phyloP scores from a whole-genome alignment of 2,329 filamentous ascomycete species.

The Cladosporium velox region DNA sequence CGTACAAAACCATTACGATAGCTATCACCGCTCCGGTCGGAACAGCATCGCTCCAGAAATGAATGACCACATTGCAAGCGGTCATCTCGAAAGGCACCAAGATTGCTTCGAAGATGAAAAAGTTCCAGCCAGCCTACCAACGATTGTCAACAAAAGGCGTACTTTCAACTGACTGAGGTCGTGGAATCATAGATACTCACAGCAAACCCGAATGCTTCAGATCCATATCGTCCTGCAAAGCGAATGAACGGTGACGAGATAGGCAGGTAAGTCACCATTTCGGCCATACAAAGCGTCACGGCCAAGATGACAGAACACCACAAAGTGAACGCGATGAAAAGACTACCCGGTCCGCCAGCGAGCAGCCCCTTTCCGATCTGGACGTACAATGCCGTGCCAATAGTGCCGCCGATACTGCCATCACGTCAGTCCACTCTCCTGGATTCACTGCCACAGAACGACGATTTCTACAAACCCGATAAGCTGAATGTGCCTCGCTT shows the following conservation, averaged over 20 bases:
- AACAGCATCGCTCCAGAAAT: conserved; percentile 37
- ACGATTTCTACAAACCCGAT: conserved; percentile 38
- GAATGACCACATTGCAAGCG: conserved; percentile 41
- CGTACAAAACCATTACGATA: conserved; percentile 60
- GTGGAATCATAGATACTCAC: not conserved
- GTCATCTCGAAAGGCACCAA: conserved; percentile 54
- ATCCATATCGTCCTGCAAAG: conserved; percentile 73
- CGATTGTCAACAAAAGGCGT: not conserved
- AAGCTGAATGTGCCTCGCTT: conserved; percentile 50
- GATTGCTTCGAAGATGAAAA: conserved; percentile 48
- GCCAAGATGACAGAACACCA: conserved; percentile 36
- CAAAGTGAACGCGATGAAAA: conserved; percentile 50
- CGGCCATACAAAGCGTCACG: conserved; percentile 55
- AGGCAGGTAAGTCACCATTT: conserved; percentile 76
- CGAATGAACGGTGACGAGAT: conserved; percentile 78
- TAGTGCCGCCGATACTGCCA: conserved; percentile 44
- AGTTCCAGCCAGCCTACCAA: conserved; percentile 29
- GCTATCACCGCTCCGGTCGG: conserved; percentile 64
- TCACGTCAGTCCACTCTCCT: not conserved
- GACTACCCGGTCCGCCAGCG: conserved; percentile 49
- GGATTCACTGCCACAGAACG: not conserved
- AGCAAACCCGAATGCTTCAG: conserved; percentile 65
- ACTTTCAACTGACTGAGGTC: too few relatives aligned
- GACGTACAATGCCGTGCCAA: conserved; percentile 52
- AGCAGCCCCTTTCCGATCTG: conserved; percentile 49